These are phyloP conservation scores for Penicillium lividum DNA, from an alignment of 495 filamentous ascomycete species.

Conservation along the genomic window DNA sequence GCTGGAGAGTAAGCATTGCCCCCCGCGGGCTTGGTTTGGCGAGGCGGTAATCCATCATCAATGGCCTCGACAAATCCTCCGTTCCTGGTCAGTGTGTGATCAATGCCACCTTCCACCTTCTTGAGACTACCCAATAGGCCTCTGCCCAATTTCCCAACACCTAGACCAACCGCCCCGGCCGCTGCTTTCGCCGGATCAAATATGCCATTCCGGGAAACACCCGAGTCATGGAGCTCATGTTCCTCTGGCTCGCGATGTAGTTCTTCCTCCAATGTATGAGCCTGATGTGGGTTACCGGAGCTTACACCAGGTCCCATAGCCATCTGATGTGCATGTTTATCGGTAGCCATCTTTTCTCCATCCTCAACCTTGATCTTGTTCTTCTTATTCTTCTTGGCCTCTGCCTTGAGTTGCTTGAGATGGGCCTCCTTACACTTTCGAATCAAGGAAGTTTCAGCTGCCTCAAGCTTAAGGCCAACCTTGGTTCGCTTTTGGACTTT, in stretches of 20 bases:
- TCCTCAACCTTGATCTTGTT: slow-evolving; percentile 54
- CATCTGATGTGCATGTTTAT: slow-evolving; percentile 60
- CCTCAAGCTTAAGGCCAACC: slow-evolving; percentile 72
- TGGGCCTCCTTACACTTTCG: slow-evolving; percentile 75
- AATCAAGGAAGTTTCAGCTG: slow-evolving; percentile 83
- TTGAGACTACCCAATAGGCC: slow-evolving; percentile 53
- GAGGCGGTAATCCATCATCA: slow-evolving; percentile 10
- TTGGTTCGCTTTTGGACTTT: slow-evolving; percentile 78
- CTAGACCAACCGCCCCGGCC: slow-evolving; percentile 56
- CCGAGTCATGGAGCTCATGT: slow-evolving; percentile 29
- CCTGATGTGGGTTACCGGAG: slow-evolving; percentile 81
- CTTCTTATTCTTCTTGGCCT: slow-evolving; percentile 62
- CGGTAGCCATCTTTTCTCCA: slow-evolving; percentile 35
- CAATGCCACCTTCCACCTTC: slow-evolving; percentile 44
- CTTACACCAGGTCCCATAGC: slow-evolving; percentile 72
- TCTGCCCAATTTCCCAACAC: slow-evolving; percentile 60
- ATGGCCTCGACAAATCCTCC: slow-evolving; percentile 48
- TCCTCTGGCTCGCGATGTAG: slow-evolving; percentile 38
- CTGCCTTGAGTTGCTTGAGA: slow-evolving; percentile 61
- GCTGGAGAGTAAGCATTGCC: slow-evolving; percentile 1
- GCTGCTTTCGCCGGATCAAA: slow-evolving; percentile 47
- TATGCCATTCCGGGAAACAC: slow-evolving; percentile 21
- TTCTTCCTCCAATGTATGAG: slow-evolving; percentile 69
- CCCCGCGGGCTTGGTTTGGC: slow-evolving; percentile 3
- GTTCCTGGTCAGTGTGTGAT: slow-evolving; percentile 49